Evolutionary conservation across 2,329 filamentous ascomycete genomes (phyloP).

Genomic region (Cryphonectria japonica): DNA sequence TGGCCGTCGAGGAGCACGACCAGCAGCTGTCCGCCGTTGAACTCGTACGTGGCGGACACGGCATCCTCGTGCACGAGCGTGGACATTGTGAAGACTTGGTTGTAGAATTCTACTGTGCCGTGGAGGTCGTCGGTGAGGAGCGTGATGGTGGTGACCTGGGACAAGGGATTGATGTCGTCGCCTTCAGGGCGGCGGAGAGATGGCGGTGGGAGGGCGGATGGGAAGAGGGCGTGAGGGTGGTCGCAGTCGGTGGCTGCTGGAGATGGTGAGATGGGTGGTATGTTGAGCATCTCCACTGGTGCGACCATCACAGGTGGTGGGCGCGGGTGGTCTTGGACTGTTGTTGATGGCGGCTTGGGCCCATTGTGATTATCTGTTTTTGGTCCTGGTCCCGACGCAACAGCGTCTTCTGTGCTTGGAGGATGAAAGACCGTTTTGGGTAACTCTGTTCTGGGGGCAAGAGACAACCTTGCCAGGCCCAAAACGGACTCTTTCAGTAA

Average conservation of each 20-base stretch:
- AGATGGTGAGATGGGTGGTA: neutral
- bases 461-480: neutral
- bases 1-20: neutral
- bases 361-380: neutral
- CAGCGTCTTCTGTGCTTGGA: neutral
- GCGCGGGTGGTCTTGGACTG: neutral
- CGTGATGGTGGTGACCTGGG: slow-evolving; percentile 3
- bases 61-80: neutral
- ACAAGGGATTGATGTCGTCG: neutral
- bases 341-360: neutral
- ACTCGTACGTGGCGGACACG: neutral
- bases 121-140: slow-evolving; percentile 21
- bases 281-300: neutral
- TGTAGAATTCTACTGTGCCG: slow-evolving; percentile 13
- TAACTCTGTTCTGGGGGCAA: neutral
- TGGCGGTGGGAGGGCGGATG: neutral
- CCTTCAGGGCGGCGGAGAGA: neutral
- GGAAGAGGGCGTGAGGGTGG: neutral
- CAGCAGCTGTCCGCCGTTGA: slow-evolving; percentile 12
- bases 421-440: neutral
- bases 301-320: neutral
- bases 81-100: slow-evolving; percentile 1
- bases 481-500: neutral
- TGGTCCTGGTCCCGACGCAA: neutral
- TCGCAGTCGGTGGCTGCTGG: neutral